Percentiles rank a stretch among this genome's conserved stretches.
phyloP scores from a whole-genome alignment of 2,329 filamentous ascomycete species.

The Aureobasidium sp. region DNA sequence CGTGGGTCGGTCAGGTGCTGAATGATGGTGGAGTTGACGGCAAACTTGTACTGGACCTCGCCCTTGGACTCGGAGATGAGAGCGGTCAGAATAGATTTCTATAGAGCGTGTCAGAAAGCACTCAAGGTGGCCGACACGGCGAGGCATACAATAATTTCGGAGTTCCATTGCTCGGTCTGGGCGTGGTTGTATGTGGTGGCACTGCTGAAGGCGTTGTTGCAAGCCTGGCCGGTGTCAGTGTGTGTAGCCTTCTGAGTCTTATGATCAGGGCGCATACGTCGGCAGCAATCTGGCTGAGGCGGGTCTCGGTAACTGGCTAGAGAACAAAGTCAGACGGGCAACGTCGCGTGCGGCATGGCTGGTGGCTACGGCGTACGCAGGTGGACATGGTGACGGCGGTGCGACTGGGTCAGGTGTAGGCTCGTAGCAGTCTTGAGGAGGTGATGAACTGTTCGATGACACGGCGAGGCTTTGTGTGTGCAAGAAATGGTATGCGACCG shows the following conservation, averaged over 20 bases:
- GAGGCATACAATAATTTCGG: conserved; percentile 73
- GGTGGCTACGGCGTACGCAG: not conserved
- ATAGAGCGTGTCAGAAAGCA: conserved; percentile 22
- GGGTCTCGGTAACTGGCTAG: conserved; percentile 67
- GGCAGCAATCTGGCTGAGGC: conserved; percentile 77
- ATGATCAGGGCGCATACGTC: conserved; percentile 48
- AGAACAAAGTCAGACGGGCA: conserved; percentile 2
- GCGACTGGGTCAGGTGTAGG: not conserved
- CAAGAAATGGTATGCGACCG: not conserved
- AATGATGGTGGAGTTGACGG: conserved; percentile 96
- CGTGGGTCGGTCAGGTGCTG: conserved; percentile 75
- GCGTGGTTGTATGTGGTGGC: conserved; percentile 80
- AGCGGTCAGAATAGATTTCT: conserved; percentile 71
- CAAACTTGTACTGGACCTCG: conserved; percentile 71
- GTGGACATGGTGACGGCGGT: conserved; percentile 5
- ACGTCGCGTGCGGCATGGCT: not conserved
- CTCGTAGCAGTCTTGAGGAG: not conserved
- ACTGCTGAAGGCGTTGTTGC: conserved; percentile 66
- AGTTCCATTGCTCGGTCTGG: conserved; percentile 84
- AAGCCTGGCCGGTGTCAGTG: conserved; percentile 54
- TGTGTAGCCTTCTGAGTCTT: not conserved
- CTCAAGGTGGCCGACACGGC: conserved; percentile 28
- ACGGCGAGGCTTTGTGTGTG: not conserved
- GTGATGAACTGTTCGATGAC: not conserved
- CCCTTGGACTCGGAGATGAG: conserved; percentile 66